Percentiles rank a stretch among this genome's conserved stretches.
phyloP scores from a whole-genome alignment of 306 rosid species.

The Malus sylvestris region DNA sequence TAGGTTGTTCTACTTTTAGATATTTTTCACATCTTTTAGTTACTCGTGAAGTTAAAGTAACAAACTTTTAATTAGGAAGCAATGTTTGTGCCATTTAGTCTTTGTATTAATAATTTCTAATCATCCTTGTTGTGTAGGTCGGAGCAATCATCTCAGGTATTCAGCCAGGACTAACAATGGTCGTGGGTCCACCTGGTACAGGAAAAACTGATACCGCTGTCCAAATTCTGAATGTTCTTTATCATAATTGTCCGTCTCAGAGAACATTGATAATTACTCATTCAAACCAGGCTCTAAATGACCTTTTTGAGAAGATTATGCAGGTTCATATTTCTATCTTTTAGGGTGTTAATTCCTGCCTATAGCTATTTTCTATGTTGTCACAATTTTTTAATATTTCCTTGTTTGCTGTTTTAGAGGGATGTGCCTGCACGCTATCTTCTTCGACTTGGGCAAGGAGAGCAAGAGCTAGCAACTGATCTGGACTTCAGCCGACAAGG shows the following conservation, averaged over 20 bases:
- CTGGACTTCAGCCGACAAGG: slow-evolving; percentile 99
- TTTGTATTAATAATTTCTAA: background rate
- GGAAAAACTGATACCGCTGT: slow-evolving; percentile 99
- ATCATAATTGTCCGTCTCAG: slow-evolving; percentile 96
- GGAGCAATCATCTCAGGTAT: slow-evolving; percentile 90
- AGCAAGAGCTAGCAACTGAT: slow-evolving; percentile 97
- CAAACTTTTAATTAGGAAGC: background rate
- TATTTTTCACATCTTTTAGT: background rate
- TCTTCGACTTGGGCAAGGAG: slow-evolving; percentile 99
- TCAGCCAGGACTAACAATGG: slow-evolving; percentile 98
- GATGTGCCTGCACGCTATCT: slow-evolving; percentile 99
- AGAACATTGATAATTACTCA: slow-evolving; percentile 95
- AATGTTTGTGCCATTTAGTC: background rate
- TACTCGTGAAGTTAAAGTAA: background rate
- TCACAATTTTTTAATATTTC: background rate
- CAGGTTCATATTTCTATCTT: slow-evolving; percentile 33
- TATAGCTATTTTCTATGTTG: background rate
- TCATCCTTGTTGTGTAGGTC: slow-evolving; percentile 36
- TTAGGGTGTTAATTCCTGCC: background rate
- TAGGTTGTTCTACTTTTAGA: background rate
- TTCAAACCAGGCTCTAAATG: slow-evolving; percentile 96
- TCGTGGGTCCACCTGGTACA: slow-evolving; percentile 99
- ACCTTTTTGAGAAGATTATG: slow-evolving; percentile 97
- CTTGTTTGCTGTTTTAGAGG: slow-evolving; percentile 48
- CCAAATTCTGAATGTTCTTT: slow-evolving; percentile 89